Evolutionary conservation across 139 green algal genomes (phyloP), one percentile per base, ranked within the genome.

Genomic region (Chlamydomonas schloesseri): DNA sequence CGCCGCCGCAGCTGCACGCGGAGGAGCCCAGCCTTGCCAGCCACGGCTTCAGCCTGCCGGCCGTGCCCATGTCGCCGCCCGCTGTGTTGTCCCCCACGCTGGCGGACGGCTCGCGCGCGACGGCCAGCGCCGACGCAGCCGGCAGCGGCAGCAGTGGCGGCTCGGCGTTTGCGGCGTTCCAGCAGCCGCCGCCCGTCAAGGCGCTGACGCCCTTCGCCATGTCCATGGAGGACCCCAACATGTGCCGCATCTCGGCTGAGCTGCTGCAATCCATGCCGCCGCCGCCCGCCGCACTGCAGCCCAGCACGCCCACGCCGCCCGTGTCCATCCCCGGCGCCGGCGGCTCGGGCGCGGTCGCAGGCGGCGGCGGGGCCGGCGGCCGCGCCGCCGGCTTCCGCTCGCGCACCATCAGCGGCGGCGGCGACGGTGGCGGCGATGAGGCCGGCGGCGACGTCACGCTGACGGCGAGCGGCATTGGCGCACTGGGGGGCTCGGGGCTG

Each of bases 121-220:
- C 5, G 24, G 28, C 60, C 23, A 23, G 18, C 60, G 60, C 17
- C 23, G 24, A 2, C 24, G 60, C 60, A 11, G 60, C 15, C 60
- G 29, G 29, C 71, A 8, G 46, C 37, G 23, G 14, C 23, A n/a
- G 50, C 14, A 58, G 3, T 5, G 42, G 42, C 42, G 42, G 42
- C 6, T 50, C 42, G 64, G 13, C 26, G 42, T 76, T 37, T 2
- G 55, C 73, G 13, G 24, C 34, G 17, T 72, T n/a, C 67, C 67
- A 72, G 11, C 67, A 72, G 42, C 42, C 42, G 42, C 42, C 42
- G 42, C 42, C 42, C 3, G 67, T 31, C 17, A 83, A 73, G 65
- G n/a, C 62, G 2, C 23, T 69, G 31, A 85, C 79, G 13, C 79
- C 79, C 15, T 85, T 85, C 36, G 79, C 79, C 26, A 17, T 85